Percentiles rank a stretch among this genome's conserved stretches.
Evolutionary conservation across 148 eudicot species (phyloP).

Genomic region (Persicaria maculosa): DNA sequence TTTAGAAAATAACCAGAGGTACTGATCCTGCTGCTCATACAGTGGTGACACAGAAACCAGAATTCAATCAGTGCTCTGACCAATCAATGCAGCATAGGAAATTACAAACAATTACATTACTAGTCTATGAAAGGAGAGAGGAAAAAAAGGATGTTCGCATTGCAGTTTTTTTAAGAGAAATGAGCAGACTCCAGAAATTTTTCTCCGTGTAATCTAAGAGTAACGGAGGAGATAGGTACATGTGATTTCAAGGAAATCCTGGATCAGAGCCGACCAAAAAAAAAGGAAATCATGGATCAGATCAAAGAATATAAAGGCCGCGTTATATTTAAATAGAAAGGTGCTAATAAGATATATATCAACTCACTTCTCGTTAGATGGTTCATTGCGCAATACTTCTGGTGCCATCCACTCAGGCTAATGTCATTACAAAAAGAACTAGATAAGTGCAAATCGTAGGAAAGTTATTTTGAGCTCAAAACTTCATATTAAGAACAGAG

Average conservation of each 20-base stretch:
- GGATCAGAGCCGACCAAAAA: no score
- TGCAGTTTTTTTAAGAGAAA: not conserved
- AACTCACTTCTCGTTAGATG: constrained; percentile 96
- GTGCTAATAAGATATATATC: constrained; percentile 12
- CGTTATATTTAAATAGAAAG: constrained; percentile 4
- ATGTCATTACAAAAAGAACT: constrained; percentile 19
- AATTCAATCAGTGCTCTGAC: not conserved
- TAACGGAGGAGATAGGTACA: not conserved
- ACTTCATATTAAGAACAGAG: constrained; percentile 1
- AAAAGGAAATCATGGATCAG: not conserved
- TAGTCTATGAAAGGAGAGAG: not conserved
- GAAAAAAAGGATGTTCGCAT: not conserved
- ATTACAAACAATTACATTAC: not conserved
- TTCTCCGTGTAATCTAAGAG: not conserved
- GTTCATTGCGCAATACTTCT: constrained; percentile 97
- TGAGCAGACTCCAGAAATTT: not conserved
- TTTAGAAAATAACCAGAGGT: not conserved
- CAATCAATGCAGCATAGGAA: not conserved
- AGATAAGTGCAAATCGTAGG: constrained; percentile 15
- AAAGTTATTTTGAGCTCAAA: not conserved
- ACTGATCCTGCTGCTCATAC: not conserved
- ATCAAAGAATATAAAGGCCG: not conserved
- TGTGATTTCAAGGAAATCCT: not conserved
- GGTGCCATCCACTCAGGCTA: constrained; percentile 99
- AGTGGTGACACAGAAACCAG: not conserved